Percentiles rank a stretch among this genome's conserved stretches.
phyloP scores from a whole-genome alignment of 2,329 filamentous ascomycete genomes.

The Fusarium duplospermum region DNA sequence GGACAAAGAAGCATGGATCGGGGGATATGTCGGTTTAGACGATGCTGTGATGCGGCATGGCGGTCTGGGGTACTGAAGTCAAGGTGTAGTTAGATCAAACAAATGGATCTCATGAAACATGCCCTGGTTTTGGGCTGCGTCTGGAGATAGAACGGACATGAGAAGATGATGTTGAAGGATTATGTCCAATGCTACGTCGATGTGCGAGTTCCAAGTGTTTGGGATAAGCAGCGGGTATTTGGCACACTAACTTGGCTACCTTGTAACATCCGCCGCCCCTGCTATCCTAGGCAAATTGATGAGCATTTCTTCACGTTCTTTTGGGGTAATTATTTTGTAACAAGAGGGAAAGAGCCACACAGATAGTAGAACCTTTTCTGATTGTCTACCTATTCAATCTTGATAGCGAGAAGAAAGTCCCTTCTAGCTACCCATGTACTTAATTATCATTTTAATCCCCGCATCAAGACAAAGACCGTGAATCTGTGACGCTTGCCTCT shows the following conservation, averaged over 20 bases:
- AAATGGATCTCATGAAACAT: neutral
- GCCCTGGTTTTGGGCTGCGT: neutral
- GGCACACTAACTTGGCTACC: neutral
- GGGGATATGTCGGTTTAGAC: neutral
- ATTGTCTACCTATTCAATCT: neutral
- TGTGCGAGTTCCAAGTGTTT: neutral
- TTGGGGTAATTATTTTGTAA: neutral
- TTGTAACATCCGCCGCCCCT: neutral
- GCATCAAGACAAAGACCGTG: neutral
- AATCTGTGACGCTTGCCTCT: neutral
- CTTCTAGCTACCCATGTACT: neutral
- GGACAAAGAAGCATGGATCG: neutral
- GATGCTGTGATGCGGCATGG: neutral
- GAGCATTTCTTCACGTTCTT: neutral
- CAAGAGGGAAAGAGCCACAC: neutral
- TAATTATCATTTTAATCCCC: neutral
- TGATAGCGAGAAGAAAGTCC: neutral
- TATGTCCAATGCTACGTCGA: neutral
- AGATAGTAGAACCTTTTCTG: neutral
- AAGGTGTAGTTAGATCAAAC: constrained; percentile 2
- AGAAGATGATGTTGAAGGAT: neutral
- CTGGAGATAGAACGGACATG: constrained; percentile 15
- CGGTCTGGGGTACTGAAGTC: neutral
- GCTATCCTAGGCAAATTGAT: neutral
- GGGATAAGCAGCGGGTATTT: neutral